Evolutionary conservation across 257 asterid species (phyloP), one percentile per base, ranked within the genome.

Genomic region (Petunia axillaris): DNA sequence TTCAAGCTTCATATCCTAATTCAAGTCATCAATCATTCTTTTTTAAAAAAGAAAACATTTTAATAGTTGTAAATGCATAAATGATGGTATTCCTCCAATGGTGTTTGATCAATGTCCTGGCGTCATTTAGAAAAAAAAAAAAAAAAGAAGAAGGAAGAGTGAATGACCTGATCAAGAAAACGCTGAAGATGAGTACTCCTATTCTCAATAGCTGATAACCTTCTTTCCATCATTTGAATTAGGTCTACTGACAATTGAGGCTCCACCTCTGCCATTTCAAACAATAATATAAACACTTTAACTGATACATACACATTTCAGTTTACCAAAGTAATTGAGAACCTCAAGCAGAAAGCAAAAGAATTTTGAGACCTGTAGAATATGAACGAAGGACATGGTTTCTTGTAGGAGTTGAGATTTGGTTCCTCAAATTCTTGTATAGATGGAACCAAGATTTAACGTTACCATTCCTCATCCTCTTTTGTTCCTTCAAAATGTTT

Each of bases 201-300:
- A 66, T 78, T 85, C 80, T 91, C 96, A n/a, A 95, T 82, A 36
- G 95, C 87, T 15, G 90, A 76, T 76, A 92, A 43, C 77, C 92
- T 91, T 15, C 85, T 94, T 36, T 95, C 97, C 99, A 95, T 95
- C 40, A 91, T 89, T 78, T 90, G 87, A 89, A 93, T 88, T 52
- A 95, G 83, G 81, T 91, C 95, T 50, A 66, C n/a, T 50, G 99
- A 91, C 46, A 92, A 89, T 66, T 92, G 93, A 76, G 90, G 91
- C 57, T 82, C 89, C 68, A 79, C 44, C 76, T 83, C 91, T 43
- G 86, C 85, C 60, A 62, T 74, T 77, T 84, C 48, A 48, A 50
- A 14, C 44, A 35, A 71, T 54, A 58, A 55, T 58, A 36, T 11
- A 46, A 53, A 9, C 2, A n/a, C 1, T 59, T 7, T 59, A 59